Evolutionary conservation across 257 asterid species (phyloP).

Genomic region (Capsicum pubescens): DNA sequence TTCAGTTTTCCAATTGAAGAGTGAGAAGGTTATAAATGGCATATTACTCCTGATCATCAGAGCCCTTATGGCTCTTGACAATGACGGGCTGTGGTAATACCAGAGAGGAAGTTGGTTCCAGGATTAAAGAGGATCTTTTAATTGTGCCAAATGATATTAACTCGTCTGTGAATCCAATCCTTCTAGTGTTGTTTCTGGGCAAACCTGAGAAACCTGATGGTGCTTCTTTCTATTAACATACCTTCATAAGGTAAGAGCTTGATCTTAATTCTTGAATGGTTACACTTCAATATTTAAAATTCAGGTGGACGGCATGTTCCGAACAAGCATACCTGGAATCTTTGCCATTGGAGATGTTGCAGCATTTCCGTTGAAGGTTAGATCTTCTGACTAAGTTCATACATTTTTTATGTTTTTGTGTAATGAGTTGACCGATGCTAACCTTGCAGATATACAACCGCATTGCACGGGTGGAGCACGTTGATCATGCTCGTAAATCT

Average conservation of each 20-base stretch:
- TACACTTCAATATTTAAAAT: slow-evolving; percentile 33
- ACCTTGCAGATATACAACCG: slow-evolving; percentile 76
- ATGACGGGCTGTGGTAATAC: not conserved
- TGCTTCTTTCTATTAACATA: not conserved
- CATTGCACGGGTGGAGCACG: slow-evolving; percentile 90
- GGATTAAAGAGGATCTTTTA: slow-evolving; percentile 16
- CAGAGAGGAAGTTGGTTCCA: not conserved
- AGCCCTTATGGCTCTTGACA: not conserved
- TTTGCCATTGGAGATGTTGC: slow-evolving; percentile 97
- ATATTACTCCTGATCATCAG: not conserved
- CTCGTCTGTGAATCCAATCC: slow-evolving; percentile 10
- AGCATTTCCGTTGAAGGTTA: slow-evolving; percentile 93
- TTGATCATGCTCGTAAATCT: slow-evolving; percentile 96
- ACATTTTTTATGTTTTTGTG: not conserved
- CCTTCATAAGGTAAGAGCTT: not conserved
- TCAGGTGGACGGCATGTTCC: slow-evolving; percentile 94
- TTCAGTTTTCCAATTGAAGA: not conserved
- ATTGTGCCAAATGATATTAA: not conserved
- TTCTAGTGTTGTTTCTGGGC: not conserved
- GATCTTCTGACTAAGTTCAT: slow-evolving; percentile 27
- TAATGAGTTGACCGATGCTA: slow-evolving; percentile 16
- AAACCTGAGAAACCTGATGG: slow-evolving; percentile 6
- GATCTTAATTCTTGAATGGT: slow-evolving; percentile 1
- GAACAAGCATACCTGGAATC: slow-evolving; percentile 81
- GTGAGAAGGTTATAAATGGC: not conserved